A percentile compares a stretch with the other conserved stretches of the same genome.
phyloP scores from a whole-genome alignment of 306 rosid species.

The Acacia melanoxylon region DNA sequence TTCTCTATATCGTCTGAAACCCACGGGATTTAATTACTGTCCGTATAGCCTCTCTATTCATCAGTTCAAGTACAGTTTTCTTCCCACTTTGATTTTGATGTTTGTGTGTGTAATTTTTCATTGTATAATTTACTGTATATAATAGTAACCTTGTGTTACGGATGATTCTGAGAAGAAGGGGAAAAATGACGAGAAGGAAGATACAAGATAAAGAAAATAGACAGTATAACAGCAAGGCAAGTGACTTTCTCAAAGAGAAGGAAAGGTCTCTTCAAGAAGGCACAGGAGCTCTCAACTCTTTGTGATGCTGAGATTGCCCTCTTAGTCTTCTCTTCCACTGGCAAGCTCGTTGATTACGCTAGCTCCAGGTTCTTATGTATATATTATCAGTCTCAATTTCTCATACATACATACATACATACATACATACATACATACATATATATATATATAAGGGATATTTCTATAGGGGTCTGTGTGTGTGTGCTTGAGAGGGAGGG shows the following conservation, averaged over 20 bases:
- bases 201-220: slow-evolving; percentile 38
- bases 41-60: neutral
- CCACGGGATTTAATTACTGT: neutral
- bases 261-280: too few relatives aligned
- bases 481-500: neutral
- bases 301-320: too few relatives aligned
- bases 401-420: neutral
- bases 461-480: neutral
- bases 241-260: slow-evolving; percentile 34
- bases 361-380: neutral
- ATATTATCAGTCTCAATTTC: neutral
- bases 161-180: neutral
- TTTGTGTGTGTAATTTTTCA: neutral
- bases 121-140: neutral
- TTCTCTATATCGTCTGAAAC: neutral
- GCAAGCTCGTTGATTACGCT: too few relatives aligned
- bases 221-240: slow-evolving; percentile 37
- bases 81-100: neutral
- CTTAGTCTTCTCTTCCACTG: too few relatives aligned
- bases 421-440: too few relatives aligned
- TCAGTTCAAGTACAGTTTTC: neutral
- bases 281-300: too few relatives aligned
- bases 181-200: slow-evolving; percentile 37
- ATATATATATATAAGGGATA: neutral
- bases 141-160: too few relatives aligned